Conservation (phyloP, 345 rosid genomes). For the Mercurialis annua region DNA sequence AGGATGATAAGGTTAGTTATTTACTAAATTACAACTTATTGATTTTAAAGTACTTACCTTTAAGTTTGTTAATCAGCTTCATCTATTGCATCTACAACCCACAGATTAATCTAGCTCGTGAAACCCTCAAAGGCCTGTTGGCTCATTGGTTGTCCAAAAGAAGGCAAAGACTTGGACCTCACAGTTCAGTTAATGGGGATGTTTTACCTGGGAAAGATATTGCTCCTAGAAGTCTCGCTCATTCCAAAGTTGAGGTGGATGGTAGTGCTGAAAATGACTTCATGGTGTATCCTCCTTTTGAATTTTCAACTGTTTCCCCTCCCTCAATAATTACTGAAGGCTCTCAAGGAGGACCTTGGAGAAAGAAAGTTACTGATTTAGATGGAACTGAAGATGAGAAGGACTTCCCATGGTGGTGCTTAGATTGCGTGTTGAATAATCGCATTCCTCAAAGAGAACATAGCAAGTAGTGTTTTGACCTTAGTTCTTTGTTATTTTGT, state of each 20-base stretch:
- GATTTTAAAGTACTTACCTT: not conserved
- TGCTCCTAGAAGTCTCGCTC: slow-evolving; percentile 47
- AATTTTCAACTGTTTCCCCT: slow-evolving; percentile 73
- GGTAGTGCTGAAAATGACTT: slow-evolving; percentile 70
- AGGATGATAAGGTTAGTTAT: slow-evolving; percentile 85
- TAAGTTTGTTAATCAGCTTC: not conserved
- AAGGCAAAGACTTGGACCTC: slow-evolving; percentile 68
- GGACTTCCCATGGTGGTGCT: slow-evolving; percentile 94
- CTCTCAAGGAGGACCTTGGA: slow-evolving; percentile 97
- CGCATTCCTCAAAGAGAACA: slow-evolving; percentile 92
- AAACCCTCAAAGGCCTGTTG: slow-evolving; percentile 91
- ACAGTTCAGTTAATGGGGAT: slow-evolving; percentile 71
- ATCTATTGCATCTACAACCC: slow-evolving; percentile 16
- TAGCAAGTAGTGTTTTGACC: slow-evolving; percentile 56
- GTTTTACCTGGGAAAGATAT: slow-evolving; percentile 58
- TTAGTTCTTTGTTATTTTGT: not conserved
- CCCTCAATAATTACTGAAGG: slow-evolving; percentile 98
- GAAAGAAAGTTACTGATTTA: slow-evolving; percentile 84
- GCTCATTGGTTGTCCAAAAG: slow-evolving; percentile 86
- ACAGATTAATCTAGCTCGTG: slow-evolving; percentile 96
- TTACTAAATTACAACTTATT: not conserved
- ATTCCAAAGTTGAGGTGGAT: slow-evolving; percentile 68
- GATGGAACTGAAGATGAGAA: slow-evolving; percentile 93
- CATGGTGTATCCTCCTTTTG: slow-evolving; percentile 82
- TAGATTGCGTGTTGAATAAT: slow-evolving; percentile 84